A percentile compares a stretch with the other conserved stretches of the same genome.
These are phyloP conservation scores for Russula abietina DNA, from an alignment of 768 basidiomycete species.

Conservation along the genomic window DNA sequence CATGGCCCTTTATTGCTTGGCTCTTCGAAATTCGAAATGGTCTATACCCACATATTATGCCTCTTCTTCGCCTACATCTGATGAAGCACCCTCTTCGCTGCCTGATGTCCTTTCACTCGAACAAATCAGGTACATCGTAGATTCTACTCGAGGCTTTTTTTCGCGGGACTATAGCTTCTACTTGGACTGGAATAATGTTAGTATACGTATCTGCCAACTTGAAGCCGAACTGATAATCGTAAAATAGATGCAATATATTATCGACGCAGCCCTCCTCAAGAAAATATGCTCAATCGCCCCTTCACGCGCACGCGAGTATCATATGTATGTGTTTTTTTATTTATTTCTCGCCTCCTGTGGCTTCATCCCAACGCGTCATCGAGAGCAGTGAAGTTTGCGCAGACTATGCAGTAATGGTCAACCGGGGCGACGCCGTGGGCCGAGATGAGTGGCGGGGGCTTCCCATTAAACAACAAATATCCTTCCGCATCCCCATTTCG, in stretches of 20 bases:
- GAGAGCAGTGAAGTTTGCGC: slow-evolving; percentile 33
- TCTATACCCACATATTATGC: not conserved
- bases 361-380: not conserved
- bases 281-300: slow-evolving; percentile 38
- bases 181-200: slow-evolving; percentile 46
- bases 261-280: slow-evolving; percentile 43
- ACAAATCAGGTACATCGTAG: slow-evolving; percentile 32
- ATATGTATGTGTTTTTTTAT: slow-evolving; percentile 29
- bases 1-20: not conserved
- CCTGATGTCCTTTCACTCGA: slow-evolving; percentile 29
- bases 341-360: not conserved
- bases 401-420: slow-evolving; percentile 39
- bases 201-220: slow-evolving; percentile 12
- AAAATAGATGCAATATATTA: slow-evolving; percentile 42
- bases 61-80: not conserved
- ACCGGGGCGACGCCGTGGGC: slow-evolving; percentile 39
- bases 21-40: not conserved
- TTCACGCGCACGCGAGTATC: slow-evolving; percentile 42
- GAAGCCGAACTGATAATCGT: not conserved
- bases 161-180: slow-evolving; percentile 40
- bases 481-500: slow-evolving; percentile 34
- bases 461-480: slow-evolving; percentile 34
- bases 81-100: not conserved
- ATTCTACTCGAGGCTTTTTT: slow-evolving; percentile 39
- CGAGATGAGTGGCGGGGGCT: slow-evolving; percentile 37